Conservation (phyloP, 169 alveolate genomes). For the Eimeria falciformis region DNA sequence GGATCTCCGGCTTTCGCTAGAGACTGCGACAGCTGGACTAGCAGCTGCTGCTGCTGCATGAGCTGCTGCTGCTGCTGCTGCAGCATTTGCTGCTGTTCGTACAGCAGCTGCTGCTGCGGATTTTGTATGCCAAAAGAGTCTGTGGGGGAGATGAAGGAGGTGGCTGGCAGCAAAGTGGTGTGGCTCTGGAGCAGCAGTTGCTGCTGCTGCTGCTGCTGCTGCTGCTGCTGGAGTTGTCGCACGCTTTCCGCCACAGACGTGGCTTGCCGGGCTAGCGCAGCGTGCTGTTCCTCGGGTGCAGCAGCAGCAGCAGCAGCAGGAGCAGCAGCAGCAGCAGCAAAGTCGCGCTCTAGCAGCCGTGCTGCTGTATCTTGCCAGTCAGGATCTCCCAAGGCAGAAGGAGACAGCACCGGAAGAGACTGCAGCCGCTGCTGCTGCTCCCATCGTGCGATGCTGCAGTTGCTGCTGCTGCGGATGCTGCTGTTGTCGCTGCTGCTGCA, state of each 20-base stretch:
- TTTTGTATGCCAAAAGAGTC: background rate
- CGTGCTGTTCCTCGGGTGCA: background rate
- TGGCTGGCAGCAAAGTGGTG: conserved; percentile 8
- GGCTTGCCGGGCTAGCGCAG: background rate
- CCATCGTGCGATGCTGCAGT: conserved; percentile 16
- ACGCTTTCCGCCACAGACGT: background rate
- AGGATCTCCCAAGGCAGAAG: conserved; percentile 9
- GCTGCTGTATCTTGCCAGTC: conserved; percentile 28
- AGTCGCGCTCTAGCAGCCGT: background rate
- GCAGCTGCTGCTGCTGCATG: conserved; percentile 30
- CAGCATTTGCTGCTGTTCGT: conserved; percentile 22
- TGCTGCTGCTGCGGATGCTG: conserved; percentile 23
- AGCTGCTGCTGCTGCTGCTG: conserved; percentile 29
- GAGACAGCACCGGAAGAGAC: background rate
- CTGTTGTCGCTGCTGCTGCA: background rate
- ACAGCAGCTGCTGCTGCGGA: conserved; percentile 35
- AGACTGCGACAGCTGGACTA: background rate
- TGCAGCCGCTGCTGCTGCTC: background rate
- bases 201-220: conserved; percentile 8
- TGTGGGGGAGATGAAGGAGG: background rate
- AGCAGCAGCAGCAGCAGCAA: conserved; percentile 14
- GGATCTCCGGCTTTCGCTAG: background rate
- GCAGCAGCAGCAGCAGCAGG: conserved; percentile 2
- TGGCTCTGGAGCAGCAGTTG: background rate
- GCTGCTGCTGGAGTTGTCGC: conserved; percentile 6